Evolutionary conservation across 768 basidiomycete genomes (phyloP), one percentile per base, ranked within the genome.

Genomic region (Tricholoma hemisulphureum): DNA sequence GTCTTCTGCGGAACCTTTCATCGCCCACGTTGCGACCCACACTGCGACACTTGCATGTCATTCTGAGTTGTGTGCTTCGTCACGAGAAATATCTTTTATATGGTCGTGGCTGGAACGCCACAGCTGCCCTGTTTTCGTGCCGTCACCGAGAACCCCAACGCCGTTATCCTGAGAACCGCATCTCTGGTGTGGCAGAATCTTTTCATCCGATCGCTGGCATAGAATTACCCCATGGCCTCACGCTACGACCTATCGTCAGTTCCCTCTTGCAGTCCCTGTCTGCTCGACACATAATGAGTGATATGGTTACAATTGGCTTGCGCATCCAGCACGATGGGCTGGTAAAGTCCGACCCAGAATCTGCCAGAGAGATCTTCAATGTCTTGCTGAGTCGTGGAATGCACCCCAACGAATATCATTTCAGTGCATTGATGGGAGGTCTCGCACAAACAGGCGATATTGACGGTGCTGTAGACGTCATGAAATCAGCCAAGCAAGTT

Each of bases 371-470:
- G 10, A 69, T 85, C 35, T 86, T 91, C 61, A 75, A 80, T 20
- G 68, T 74, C 18, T 81, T 93, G 76, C 68, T 90, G 52, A 75
- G 77, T 50, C 83, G 83, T 56, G 92, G 92, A 9, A 77, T 95
- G 55, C 82, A 82, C 49, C 86, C 90, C 9, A 88, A 84, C 64
- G 77, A 77, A 55, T 83, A 89, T 66, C 93, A 95, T 70, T 87
- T 85, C 63, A 76, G 78, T 28, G 85, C 89, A 53, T 73, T 95
- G 57, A 86, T 95, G 80, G 85, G 90, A 62, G 89, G 88, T n/a
- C 87, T 86, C 63, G 72, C 79, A 16, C 75, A 71, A 3, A 69
- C 71, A 1, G 89, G 89, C n/a, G 78, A 92, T 68, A 73, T 88
- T 60, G 65, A 70, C 13, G 76, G 75, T 18, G 89, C 91, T 23